Conservation (phyloP, 1,284 basidiomycete genomes). For the Albatrellus sp. region DNA sequence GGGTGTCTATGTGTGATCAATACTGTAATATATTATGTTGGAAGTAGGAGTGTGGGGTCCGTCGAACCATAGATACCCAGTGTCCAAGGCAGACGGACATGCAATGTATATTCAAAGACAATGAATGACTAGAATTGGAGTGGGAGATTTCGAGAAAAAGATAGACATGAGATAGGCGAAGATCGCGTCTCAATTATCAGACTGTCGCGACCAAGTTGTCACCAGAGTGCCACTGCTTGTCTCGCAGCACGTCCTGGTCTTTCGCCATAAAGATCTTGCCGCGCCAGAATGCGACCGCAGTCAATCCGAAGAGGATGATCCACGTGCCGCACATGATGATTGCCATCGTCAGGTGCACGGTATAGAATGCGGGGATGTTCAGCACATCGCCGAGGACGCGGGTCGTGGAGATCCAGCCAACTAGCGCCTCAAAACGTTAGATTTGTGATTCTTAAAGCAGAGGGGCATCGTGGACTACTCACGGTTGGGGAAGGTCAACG, state of each 20-base stretch:
- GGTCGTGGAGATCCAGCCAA: slow-evolving; percentile 34
- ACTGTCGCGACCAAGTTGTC: too few relatives aligned
- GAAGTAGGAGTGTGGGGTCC: too few relatives aligned
- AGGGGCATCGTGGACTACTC: slow-evolving; percentile 5
- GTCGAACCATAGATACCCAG: too few relatives aligned
- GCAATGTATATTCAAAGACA: too few relatives aligned
- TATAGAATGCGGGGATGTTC: slow-evolving; percentile 24
- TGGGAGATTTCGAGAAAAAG: too few relatives aligned
- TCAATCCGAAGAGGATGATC: slow-evolving; percentile 28
- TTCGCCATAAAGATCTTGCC: slow-evolving; percentile 34
- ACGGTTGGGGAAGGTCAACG: slow-evolving; percentile 37
- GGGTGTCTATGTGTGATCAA: too few relatives aligned
- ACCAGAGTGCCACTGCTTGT: slow-evolving; percentile 11
- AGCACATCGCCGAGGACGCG: slow-evolving; percentile 29
- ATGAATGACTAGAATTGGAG: too few relatives aligned
- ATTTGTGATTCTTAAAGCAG: not conserved
- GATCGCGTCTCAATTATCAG: not conserved
- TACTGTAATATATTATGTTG: too few relatives aligned
- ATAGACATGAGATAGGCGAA: not conserved
- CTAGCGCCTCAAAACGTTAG: slow-evolving; percentile 6
- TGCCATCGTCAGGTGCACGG: slow-evolving; percentile 27
- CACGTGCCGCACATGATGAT: slow-evolving; percentile 27
- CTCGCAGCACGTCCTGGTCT: slow-evolving; percentile 30
- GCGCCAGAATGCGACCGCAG: slow-evolving; percentile 27
- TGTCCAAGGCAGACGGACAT: too few relatives aligned